Base-by-base conservation (phyloP, 305 asterid genomes). In the Fraxinus nigra region DNA sequence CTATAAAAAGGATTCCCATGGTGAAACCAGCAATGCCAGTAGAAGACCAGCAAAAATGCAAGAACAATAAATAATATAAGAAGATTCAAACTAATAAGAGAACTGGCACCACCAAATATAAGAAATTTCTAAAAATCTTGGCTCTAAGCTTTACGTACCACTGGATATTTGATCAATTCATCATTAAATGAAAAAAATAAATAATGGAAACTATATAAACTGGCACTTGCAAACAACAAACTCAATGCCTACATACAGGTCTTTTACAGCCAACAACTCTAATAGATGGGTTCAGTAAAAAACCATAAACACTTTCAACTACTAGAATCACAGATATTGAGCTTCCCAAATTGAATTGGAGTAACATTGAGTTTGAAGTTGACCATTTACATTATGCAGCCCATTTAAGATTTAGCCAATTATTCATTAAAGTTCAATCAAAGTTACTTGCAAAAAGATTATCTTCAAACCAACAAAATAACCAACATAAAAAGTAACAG, bases 301-400 rank as follows among this genome's bases (percentile, higher is more conserved):
- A 24, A 9, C 5, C 75, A 69, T 30, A 69, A 3, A 69, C 33
- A 28, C 26, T 69, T 69, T 5, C 38, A 28, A 69, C 38, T 67
- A 28, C 37, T 11, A 30, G 20, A 13, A 69, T 69, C 38, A 11
- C 16, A 69, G 20, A 32, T 30, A 24, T 26, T 24, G 7, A 30
- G 77, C 76, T 37, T 61, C 83, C 63, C 75, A 65, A 67, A 33
- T 51, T 69, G 76, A 80, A 73, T 59, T 22, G 37, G 78, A 38
- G 63, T 65, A 35, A 56, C 74, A 78, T 22, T 78, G 72, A 46
- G 72, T 76, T 77, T 33, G 76, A 75, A 78, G 73, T 81, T 72
- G 72, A 79, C 34, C 16, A 70, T 54, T 69, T 28, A 82, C 82
- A 77, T 28, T 32, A 18, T 22, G 69, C 78, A 32, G 37, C 70